These are phyloP conservation scores for Monoraphidium neglectum DNA, from an alignment of 139 green algal species.

Conservation along the genomic window DNA sequence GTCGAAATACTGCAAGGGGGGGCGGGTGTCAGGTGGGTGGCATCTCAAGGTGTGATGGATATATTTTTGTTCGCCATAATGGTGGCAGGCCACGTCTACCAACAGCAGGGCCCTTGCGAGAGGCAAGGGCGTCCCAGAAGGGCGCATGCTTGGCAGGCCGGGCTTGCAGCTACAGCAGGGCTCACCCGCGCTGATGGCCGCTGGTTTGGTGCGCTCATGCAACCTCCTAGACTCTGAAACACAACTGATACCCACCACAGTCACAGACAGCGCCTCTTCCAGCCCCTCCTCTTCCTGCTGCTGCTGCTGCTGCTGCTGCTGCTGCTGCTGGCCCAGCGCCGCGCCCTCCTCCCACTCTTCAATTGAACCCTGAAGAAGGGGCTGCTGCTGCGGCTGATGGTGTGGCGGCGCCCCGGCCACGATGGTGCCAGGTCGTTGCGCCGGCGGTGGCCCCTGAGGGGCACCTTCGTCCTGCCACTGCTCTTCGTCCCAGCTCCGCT, in stretches of 20 bases:
- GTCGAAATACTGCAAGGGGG: slow-evolving; percentile 18
- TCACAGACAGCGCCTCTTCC: background rate
- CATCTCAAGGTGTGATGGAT: background rate
- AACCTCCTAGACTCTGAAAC: too few species aligned
- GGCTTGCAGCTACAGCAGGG: slow-evolving; percentile 1
- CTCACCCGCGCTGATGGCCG: background rate
- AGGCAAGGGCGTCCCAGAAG: background rate
- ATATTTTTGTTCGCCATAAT: background rate
- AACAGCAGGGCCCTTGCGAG: background rate
- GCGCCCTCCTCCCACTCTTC: too few species aligned
- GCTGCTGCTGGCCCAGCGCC: slow-evolving; percentile 1
- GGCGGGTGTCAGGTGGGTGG: background rate
- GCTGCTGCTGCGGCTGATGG: too few species aligned
- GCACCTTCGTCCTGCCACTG: too few species aligned
- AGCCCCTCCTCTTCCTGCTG: background rate
- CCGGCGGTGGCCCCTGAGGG: too few species aligned
- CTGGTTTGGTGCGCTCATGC: background rate
- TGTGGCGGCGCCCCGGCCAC: too few species aligned
- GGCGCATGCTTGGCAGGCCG: background rate
- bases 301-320: slow-evolving; percentile 6
- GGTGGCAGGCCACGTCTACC: background rate
- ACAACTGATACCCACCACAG: too few species aligned
- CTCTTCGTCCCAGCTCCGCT: too few species aligned
- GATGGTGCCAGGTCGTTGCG: too few species aligned
- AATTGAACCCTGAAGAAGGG: too few species aligned